Evolutionary conservation across 306 rosid species (phyloP).

Genomic region (Aeschynomene evenia): DNA sequence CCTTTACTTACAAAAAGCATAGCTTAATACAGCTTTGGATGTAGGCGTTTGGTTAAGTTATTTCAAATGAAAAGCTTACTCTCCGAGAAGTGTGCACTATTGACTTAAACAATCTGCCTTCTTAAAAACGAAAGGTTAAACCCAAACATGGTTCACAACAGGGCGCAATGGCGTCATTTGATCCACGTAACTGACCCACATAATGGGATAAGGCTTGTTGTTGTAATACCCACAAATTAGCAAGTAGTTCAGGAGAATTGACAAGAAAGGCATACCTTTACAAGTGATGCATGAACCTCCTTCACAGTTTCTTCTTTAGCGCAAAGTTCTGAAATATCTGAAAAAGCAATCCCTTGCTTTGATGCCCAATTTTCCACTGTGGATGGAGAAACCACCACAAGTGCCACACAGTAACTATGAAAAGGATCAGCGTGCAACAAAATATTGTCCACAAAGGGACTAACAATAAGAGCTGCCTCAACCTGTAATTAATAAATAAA

Average conservation of each 20-base stretch:
- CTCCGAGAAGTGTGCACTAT: neutral
- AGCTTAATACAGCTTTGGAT: neutral
- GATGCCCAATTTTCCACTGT: slow-evolving; percentile 79
- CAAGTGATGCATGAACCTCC: slow-evolving; percentile 66
- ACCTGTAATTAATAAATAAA: slow-evolving; percentile 52
- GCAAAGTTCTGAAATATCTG: slow-evolving; percentile 57
- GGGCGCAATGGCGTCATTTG: too few species aligned
- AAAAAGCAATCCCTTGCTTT: slow-evolving; percentile 51
- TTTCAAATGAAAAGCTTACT: neutral
- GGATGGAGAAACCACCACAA: slow-evolving; percentile 73
- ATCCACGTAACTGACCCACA: too few species aligned
- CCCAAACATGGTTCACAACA: too few species aligned
- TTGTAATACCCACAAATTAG: neutral
- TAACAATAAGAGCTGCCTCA: slow-evolving; percentile 71
- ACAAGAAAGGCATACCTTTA: slow-evolving; percentile 46
- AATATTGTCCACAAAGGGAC: slow-evolving; percentile 73
- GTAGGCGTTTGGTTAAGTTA: neutral
- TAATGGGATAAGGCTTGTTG: too few species aligned
- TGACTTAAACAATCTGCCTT: neutral
- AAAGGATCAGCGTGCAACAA: slow-evolving; percentile 86
- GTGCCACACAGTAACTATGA: slow-evolving; percentile 77
- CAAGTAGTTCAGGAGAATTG: neutral
- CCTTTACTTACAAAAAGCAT: neutral
- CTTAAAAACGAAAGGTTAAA: slow-evolving; percentile 10
- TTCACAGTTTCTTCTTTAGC: slow-evolving; percentile 58